phyloP scores from a whole-genome alignment of 257 asterid genomes.

The Phtheirospermum japonicum region DNA sequence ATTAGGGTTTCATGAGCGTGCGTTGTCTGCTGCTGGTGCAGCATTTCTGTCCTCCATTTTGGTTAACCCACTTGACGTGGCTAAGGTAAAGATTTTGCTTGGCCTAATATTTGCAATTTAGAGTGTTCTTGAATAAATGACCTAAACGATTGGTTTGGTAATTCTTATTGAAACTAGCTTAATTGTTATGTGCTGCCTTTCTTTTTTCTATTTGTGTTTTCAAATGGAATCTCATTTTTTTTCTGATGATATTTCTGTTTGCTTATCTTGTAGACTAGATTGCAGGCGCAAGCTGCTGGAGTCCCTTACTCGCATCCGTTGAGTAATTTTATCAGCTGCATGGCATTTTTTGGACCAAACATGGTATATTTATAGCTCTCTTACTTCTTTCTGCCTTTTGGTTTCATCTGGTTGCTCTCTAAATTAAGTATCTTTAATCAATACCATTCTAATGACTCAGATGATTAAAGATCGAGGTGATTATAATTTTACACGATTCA shows the following conservation, averaged over 20 bases:
- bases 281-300: slow-evolving; percentile 99
- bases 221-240: neutral
- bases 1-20: slow-evolving; percentile 57
- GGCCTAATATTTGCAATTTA: neutral
- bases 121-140: slow-evolving; percentile 15
- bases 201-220: neutral
- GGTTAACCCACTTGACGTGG: slow-evolving; percentile 92
- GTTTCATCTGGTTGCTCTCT: slow-evolving; percentile 3
- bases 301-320: slow-evolving; percentile 77
- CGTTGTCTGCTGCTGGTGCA: slow-evolving; percentile 90
- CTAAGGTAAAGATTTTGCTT: slow-evolving; percentile 48
- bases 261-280: slow-evolving; percentile 58
- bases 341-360: slow-evolving; percentile 89
- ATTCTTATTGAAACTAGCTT: slow-evolving; percentile 9
- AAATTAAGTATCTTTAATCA: neutral
- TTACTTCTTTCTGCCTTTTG: neutral
- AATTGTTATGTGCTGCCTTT: neutral
- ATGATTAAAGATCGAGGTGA: slow-evolving; percentile 4
- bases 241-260: slow-evolving; percentile 9
- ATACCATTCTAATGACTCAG: neutral
- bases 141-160: slow-evolving; percentile 1
- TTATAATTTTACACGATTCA: neutral
- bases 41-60: slow-evolving; percentile 82
- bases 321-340: slow-evolving; percentile 78
- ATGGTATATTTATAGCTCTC: slow-evolving; percentile 49